A percentile compares a stretch with the other conserved stretches of the same genome.
Evolutionary conservation across 495 filamentous ascomycete genomes (phyloP).

Genomic region (Eremomyces bilateralis): DNA sequence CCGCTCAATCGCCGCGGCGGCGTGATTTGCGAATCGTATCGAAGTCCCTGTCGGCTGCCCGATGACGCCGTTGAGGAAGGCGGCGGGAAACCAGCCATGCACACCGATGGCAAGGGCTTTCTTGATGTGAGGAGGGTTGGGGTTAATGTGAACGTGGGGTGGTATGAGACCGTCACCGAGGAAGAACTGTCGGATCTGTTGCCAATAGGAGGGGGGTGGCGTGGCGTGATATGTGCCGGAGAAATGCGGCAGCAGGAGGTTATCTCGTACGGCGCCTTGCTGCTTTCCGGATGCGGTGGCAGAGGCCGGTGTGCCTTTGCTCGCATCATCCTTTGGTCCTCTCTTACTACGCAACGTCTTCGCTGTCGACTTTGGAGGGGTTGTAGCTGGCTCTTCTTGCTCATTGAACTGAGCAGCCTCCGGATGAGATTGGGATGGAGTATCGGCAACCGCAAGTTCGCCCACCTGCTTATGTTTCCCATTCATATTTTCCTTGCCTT

Average conservation of each 20-base stretch:
- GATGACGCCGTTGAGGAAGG: conserved; percentile 61
- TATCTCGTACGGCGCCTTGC: conserved; percentile 6
- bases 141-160: conserved; percentile 45
- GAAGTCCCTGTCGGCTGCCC: conserved; percentile 93
- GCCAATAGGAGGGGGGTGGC: conserved; percentile 14
- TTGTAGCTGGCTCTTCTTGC: conserved; percentile 15
- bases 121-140: conserved; percentile 46
- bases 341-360: conserved; percentile 6
- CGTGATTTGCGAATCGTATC: conserved; percentile 75
- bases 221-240: conserved; percentile 12
- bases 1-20: conserved; percentile 58
- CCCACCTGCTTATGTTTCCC: conserved; percentile 31
- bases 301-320: conserved; percentile 8
- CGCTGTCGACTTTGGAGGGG: conserved; percentile 19
- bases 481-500: conserved; percentile 19
- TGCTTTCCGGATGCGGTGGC: conserved; percentile 2
- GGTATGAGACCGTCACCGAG: conserved; percentile 17
- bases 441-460: conserved; percentile 47
- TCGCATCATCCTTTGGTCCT: conserved; percentile 3
- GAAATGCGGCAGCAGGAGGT: conserved; percentile 18
- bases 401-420: conserved; percentile 34
- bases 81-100: conserved; percentile 82
- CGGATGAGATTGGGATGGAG: conserved; percentile 40
- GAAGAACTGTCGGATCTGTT: conserved; percentile 14
- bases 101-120: conserved; percentile 82